phyloP scores from a whole-genome alignment of 2,329 filamentous ascomycete genomes.

The Thermothelomyces thermophilus region DNA sequence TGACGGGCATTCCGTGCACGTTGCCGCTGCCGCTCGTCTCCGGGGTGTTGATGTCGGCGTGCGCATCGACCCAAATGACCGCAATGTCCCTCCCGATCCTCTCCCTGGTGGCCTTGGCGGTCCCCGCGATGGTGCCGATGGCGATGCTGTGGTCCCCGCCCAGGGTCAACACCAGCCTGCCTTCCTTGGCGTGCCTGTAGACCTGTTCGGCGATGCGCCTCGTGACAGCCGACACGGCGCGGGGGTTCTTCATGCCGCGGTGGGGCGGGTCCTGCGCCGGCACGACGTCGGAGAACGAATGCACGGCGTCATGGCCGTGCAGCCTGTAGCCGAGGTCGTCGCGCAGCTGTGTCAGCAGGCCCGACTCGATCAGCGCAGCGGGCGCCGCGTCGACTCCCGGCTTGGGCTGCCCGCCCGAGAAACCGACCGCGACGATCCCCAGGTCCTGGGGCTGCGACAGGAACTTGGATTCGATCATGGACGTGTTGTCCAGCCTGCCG shows the following conservation, averaged over 20 bases:
- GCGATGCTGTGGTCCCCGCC: slow-evolving; percentile 96
- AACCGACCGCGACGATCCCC: slow-evolving; percentile 89
- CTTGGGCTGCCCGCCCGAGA: slow-evolving; percentile 95
- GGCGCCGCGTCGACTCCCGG: slow-evolving; percentile 87
- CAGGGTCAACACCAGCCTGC: slow-evolving; percentile 83
- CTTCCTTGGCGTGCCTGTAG: slow-evolving; percentile 75
- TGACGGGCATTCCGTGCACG: slow-evolving; percentile 95
- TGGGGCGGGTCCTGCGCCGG: slow-evolving; percentile 68
- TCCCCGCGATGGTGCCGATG: slow-evolving; percentile 85
- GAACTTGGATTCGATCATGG: slow-evolving; percentile 61
- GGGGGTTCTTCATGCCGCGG: slow-evolving; percentile 92
- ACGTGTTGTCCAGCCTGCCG: slow-evolving; percentile 42
- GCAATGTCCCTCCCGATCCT: slow-evolving; percentile 75
- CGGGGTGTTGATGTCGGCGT: slow-evolving; percentile 95
- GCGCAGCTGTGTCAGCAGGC: slow-evolving; percentile 75
- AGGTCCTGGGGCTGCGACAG: slow-evolving; percentile 72
- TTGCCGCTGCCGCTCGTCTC: slow-evolving; percentile 87
- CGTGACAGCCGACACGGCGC: slow-evolving; percentile 79
- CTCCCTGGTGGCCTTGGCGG: slow-evolving; percentile 79
- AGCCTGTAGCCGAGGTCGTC: slow-evolving; percentile 85
- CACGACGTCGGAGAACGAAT: slow-evolving; percentile 71
- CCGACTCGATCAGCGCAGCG: slow-evolving; percentile 78
- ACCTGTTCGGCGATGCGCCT: slow-evolving; percentile 73
- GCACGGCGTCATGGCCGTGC: slow-evolving; percentile 73
- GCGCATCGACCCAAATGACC: slow-evolving; percentile 97